Percentiles rank a stretch among this genome's conserved stretches.
Evolutionary conservation across 2,329 filamentous ascomycete genomes (phyloP).

Genomic region (Apiospora pterosperma): DNA sequence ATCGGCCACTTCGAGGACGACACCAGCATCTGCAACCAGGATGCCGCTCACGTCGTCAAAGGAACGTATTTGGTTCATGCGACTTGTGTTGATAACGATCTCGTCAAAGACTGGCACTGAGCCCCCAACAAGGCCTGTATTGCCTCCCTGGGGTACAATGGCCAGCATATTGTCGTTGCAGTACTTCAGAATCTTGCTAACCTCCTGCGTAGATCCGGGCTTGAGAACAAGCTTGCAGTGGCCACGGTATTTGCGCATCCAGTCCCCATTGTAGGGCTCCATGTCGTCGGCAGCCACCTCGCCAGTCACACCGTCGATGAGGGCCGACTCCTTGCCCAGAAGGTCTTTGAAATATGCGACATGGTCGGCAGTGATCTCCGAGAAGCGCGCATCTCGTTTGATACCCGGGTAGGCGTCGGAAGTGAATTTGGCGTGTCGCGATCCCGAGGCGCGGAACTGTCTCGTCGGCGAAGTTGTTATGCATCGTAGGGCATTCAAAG

Average conservation of each 20-base stretch:
- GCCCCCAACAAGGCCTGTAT: constrained; percentile 92
- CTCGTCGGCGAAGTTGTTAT: constrained; percentile 24
- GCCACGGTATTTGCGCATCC: constrained; percentile 98
- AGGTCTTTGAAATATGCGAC: constrained; percentile 78
- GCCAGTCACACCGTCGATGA: constrained; percentile 78
- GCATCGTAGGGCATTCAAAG: constrained; percentile 12
- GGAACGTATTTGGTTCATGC: constrained; percentile 86
- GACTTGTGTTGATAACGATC: constrained; percentile 85
- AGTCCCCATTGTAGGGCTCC: constrained; percentile 91
- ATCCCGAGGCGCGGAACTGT: constrained; percentile 21
- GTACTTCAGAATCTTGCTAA: constrained; percentile 87
- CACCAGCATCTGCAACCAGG: constrained; percentile 85
- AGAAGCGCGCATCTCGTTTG: constrained; percentile 74
- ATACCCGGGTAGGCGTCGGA: constrained; percentile 82
- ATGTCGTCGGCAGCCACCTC: constrained; percentile 73
- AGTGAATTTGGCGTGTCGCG: constrained; percentile 65
- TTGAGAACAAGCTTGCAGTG: constrained; percentile 85
- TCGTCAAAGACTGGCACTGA: constrained; percentile 98
- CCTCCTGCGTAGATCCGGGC: constrained; percentile 79
- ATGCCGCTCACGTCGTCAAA: constrained; percentile 94
- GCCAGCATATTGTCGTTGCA: constrained; percentile 92
- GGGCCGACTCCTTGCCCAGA: constrained; percentile 73
- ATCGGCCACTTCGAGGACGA: constrained; percentile 86
- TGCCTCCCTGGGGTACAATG: constrained; percentile 95
- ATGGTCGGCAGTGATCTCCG: constrained; percentile 71